phyloP scores from a whole-genome alignment of 2,329 filamentous ascomycete genomes.

The Claviceps citrina region DNA sequence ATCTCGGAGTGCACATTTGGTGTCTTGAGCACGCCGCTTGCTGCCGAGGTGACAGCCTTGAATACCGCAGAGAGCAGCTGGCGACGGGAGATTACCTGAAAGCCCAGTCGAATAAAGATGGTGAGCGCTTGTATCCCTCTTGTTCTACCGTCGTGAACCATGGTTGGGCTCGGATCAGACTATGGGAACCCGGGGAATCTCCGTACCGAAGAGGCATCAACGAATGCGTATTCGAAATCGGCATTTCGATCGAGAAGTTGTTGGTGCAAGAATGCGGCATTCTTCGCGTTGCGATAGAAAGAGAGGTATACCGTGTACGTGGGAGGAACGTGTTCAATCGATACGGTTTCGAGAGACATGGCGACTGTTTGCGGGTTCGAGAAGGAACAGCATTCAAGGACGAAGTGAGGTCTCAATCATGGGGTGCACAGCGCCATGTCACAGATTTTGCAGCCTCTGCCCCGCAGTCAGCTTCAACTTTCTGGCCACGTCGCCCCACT shows the following conservation, averaged over 20 bases:
- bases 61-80: conserved; percentile 66
- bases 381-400: too few relatives aligned
- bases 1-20: conserved; percentile 82
- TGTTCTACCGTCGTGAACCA: too few relatives aligned
- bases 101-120: neutral
- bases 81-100: conserved; percentile 51
- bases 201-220: conserved; percentile 69
- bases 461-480: conserved; percentile 3
- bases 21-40: conserved; percentile 51
- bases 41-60: conserved; percentile 54
- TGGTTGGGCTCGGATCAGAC: too few relatives aligned
- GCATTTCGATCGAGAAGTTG: conserved; percentile 75
- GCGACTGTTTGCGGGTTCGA: too few relatives aligned
- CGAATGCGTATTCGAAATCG: conserved; percentile 83
- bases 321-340: conserved; percentile 60
- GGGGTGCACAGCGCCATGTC: conserved; percentile 3
- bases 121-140: neutral
- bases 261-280: conserved; percentile 61
- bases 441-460: conserved; percentile 2
- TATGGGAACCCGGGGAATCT: too few relatives aligned
- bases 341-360: conserved; percentile 43
- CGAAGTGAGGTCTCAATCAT: too few relatives aligned
- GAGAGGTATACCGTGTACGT: conserved; percentile 54
- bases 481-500: conserved; percentile 3
- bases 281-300: conserved; percentile 61